Evolutionary conservation across 2,329 filamentous ascomycete species (phyloP), one percentile per base, ranked within the genome.

Genomic region (Huntiella bhutanensis): DNA sequence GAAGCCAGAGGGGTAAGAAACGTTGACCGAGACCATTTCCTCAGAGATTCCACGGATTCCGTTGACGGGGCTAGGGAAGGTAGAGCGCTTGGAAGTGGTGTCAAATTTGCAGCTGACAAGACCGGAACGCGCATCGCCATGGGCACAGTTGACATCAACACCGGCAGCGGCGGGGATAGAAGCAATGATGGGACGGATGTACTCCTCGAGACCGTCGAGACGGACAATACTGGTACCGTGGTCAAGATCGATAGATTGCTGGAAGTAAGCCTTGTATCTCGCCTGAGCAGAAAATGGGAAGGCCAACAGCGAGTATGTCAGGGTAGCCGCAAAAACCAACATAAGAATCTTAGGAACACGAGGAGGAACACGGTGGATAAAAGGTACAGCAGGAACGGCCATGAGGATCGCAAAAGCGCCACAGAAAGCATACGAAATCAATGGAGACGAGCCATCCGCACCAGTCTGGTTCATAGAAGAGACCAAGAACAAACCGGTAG

Each of bases 201-300:
- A 92, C 3, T 74, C 67, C 52, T 75, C 67, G 2, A 85, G 59
- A 0, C 85, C 86, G 0, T 68, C 70, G 6, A 93, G 64, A 33
- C 74, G 75, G 36, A 87, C 81, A 2, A 64, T 66, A 53, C 85
- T 84, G 11, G 69, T 64, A n/a, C 78, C 77, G 3, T 69, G 74
- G 53, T 83, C 81, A 7, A 94, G 70, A 53, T 94, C 74, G 41
- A 95, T 67, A 7, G 73, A 73, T 58, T 98, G 87, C 43, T 82
- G 67, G 59, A 96, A 95, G 60, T 78, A 92, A 41, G 88, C 69
- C 61, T 96, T 96, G 60, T 93, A 75, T 34, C 84, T 74, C 57
- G 78, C 82, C 49, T 76, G 70, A 16, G 73, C 64, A 0, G 84
- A 91, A 62, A 96, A 96, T 0, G 91, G 91, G 60, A 94, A 95